Evolutionary conservation across 805 yeast genomes (phyloP), one percentile per base, ranked within the genome.

Genomic region (Saccharomycopsis fibuligera): DNA sequence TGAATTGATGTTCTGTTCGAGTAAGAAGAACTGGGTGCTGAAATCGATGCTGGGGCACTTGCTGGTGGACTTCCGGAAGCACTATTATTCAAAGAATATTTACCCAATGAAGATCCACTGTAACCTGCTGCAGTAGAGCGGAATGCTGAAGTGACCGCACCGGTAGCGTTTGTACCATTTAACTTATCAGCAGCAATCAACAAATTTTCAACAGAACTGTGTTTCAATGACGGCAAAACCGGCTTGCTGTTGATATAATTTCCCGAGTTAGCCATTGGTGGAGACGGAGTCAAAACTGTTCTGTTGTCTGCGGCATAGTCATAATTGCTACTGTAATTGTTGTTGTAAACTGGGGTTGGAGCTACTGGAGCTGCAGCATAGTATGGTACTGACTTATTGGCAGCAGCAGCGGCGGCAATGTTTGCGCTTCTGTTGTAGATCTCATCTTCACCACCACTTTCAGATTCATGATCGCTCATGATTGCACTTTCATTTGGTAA

Each of bases 401-500:
- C 31, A 12, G 31, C 12, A 12, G 31, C 10, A 27, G 31, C 31
- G 31, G 31, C 8, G 31, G 31, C 31, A n/a, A n/a, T n/a, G n/a
- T n/a, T n/a, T n/a, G 31, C 12, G 12, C 12, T 29, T 29, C 31
- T 12, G 8, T 12, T 29, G 31, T 9, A 29, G 31, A 29, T 29
- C 12, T 12, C 31, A 35, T 8, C 39, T 35, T n/a, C n/a, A n/a
- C n/a, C n/a, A n/a, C n/a, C 39, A 16, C 17, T 35, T 35, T 35
- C 21, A 35, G 14, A 31, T 25, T 45, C 47, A 14, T 33, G 25
- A 22, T 44, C 47, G 17, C 47, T 44, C n/a, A 35, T 21, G 12
- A 44, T 25, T n/a, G 47, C 47, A 35, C 47, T 40, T 19, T 47
- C 50, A 27, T 41, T 41, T 4, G 50, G 50, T 21, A 47, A 41